Evolutionary conservation across 768 basidiomycete species (phyloP).

Genomic region (Russula abietina): DNA sequence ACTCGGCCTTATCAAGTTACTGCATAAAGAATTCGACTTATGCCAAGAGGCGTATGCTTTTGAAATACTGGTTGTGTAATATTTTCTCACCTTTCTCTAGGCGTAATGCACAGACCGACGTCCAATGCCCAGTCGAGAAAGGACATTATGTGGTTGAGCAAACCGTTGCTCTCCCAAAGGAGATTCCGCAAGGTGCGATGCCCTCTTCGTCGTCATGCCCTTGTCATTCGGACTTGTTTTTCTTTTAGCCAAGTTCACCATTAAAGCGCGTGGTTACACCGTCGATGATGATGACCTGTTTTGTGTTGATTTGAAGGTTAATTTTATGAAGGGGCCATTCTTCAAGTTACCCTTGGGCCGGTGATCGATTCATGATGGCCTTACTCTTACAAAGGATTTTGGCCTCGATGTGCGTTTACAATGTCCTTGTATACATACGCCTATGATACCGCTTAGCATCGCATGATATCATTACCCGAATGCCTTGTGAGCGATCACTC

Average conservation of each 20-base stretch:
- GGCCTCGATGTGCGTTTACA: slow-evolving; percentile 8
- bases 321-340: slow-evolving; percentile 54
- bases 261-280: slow-evolving; percentile 66
- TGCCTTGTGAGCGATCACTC: background rate
- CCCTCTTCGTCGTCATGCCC: too few species aligned
- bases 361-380: slow-evolving; percentile 21
- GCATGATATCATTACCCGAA: background rate
- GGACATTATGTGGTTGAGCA: slow-evolving; percentile 72
- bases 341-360: slow-evolving; percentile 27
- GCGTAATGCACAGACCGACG: slow-evolving; percentile 60
- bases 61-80: background rate
- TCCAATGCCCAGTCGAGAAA: slow-evolving; percentile 78
- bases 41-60: slow-evolving; percentile 88
- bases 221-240: slow-evolving; percentile 7
- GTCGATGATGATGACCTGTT: slow-evolving; percentile 66
- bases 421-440: slow-evolving; percentile 9
- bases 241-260: slow-evolving; percentile 70
- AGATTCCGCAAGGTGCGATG: slow-evolving; percentile 73
- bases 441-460: slow-evolving; percentile 2
- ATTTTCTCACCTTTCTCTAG: slow-evolving; percentile 36
- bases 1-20: slow-evolving; percentile 87
- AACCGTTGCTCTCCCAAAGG: slow-evolving; percentile 80
- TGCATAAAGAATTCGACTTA: slow-evolving; percentile 77
- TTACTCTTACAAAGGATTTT: background rate
- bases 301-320: slow-evolving; percentile 73